phyloP scores from a whole-genome alignment of 352 stramenopile species.

The Globisporangium heterothallicum region DNA sequence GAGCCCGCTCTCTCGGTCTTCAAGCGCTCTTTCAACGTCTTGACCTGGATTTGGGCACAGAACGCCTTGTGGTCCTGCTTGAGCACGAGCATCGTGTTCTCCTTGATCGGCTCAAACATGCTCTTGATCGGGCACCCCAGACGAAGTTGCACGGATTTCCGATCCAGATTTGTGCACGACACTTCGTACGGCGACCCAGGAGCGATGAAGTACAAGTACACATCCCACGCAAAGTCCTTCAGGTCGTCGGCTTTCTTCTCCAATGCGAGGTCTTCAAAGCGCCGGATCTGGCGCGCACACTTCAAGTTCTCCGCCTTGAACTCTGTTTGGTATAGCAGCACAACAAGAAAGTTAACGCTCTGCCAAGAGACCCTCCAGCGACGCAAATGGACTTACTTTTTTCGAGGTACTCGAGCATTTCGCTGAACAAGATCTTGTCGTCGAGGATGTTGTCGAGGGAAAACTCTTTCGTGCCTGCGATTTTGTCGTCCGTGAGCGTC shows the following conservation, averaged over 20 bases:
- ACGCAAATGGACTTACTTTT: conserved; percentile 45
- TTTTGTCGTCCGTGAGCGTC: conserved; percentile 53
- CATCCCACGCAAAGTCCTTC: conserved; percentile 74
- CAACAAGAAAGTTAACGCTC: neutral
- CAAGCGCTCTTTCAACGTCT: conserved; percentile 70
- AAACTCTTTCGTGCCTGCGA: conserved; percentile 42
- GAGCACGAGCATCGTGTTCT: conserved; percentile 81
- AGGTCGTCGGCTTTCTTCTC: conserved; percentile 66
- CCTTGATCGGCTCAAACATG: conserved; percentile 84
- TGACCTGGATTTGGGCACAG: conserved; percentile 56
- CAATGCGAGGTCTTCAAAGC: conserved; percentile 70
- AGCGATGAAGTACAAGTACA: conserved; percentile 83
- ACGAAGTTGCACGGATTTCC: conserved; percentile 77
- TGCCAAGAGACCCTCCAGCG: neutral
- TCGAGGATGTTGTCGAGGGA: conserved; percentile 77
- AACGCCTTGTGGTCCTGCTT: conserved; percentile 84
- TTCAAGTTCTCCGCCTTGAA: conserved; percentile 86
- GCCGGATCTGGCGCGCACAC: conserved; percentile 71
- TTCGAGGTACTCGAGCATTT: conserved; percentile 84
- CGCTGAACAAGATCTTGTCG: conserved; percentile 77
- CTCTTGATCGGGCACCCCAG: conserved; percentile 70
- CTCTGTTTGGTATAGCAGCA: conserved; percentile 25
- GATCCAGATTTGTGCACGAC: conserved; percentile 77
- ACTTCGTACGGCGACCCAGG: conserved; percentile 70
- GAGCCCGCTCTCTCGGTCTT: conserved; percentile 49